Evolutionary conservation across 2,329 filamentous ascomycete genomes (phyloP).

Genomic region (Arthrobotrys entomopaga): DNA sequence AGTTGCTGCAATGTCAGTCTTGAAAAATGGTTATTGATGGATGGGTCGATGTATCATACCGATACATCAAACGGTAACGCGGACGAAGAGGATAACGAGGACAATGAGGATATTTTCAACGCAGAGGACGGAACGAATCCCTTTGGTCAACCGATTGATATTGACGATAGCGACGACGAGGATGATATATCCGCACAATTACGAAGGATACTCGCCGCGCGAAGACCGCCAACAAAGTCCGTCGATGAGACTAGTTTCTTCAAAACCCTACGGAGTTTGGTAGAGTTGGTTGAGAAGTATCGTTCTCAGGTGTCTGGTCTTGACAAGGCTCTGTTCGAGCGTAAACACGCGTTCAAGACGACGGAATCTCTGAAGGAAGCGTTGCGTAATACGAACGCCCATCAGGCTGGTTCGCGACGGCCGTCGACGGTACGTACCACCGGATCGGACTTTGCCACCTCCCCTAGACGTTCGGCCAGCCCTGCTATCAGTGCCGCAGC

Average conservation of each 20-base stretch:
- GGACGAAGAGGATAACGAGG: constrained; percentile 61
- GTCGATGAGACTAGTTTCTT: constrained; percentile 45
- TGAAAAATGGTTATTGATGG: constrained; percentile 88
- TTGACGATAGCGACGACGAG: constrained; percentile 40
- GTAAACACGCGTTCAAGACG: constrained; percentile 66
- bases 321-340: constrained; percentile 65
- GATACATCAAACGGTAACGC: constrained; percentile 61
- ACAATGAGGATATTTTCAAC: constrained; percentile 59
- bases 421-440: constrained; percentile 20
- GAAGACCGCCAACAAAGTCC: constrained; percentile 59
- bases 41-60: constrained; percentile 72
- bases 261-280: constrained; percentile 63
- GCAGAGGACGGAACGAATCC: constrained; percentile 35
- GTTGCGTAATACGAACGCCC: constrained; percentile 54
- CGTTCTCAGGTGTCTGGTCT: constrained; percentile 64
- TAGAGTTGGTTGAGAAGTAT: constrained; percentile 63
- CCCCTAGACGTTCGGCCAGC: constrained; percentile 34
- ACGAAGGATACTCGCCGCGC: constrained; percentile 60
- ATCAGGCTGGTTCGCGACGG: constrained; percentile 56
- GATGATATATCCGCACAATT: constrained; percentile 37
- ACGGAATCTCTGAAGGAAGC: constrained; percentile 64
- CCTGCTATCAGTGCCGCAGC: constrained; percentile 33
- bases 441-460: constrained; percentile 40
- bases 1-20: constrained; percentile 85
- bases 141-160: constrained; percentile 31